Conservation (phyloP, 2,329 filamentous ascomycete species). For the Arthrobotrys musiformis region DNA sequence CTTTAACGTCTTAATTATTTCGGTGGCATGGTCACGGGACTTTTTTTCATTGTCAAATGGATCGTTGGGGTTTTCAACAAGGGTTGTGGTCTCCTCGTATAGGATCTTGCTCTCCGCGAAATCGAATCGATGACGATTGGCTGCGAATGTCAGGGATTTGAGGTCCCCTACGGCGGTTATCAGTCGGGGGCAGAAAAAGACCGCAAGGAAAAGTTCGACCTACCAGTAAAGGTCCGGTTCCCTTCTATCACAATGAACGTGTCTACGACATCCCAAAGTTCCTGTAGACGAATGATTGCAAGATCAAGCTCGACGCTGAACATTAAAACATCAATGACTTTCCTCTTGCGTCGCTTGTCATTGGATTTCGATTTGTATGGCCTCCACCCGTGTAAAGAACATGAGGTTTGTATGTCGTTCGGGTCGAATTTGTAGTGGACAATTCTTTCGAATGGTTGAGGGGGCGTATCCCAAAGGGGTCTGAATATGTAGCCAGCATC, state of each 20-base stretch:
- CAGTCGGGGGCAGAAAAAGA: background rate
- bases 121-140: conserved; percentile 38
- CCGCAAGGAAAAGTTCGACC: background rate
- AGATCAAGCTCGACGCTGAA: conserved; percentile 41
- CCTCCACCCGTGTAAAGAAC: conserved; percentile 34
- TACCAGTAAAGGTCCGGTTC: conserved; percentile 43
- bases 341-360: conserved; percentile 29
- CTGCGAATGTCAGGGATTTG: conserved; percentile 32
- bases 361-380: conserved; percentile 18
- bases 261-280: conserved; percentile 39
- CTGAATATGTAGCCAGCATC: conserved; percentile 40
- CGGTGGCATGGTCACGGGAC: conserved; percentile 36
- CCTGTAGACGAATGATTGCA: conserved; percentile 38
- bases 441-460: conserved; percentile 45
- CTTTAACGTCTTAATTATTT: conserved; percentile 32
- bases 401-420: conserved; percentile 25
- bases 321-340: conserved; percentile 32
- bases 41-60: conserved; percentile 46
- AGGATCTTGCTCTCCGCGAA: conserved; percentile 34
- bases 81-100: conserved; percentile 36
- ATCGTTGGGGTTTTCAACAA: conserved; percentile 26
- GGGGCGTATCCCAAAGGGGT: conserved; percentile 32
- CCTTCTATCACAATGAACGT: conserved; percentile 44
- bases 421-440: conserved; percentile 36
- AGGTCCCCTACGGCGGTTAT: conserved; percentile 5